phyloP scores from a whole-genome alignment of 805 yeast genomes.

The Candida chauliodis region DNA sequence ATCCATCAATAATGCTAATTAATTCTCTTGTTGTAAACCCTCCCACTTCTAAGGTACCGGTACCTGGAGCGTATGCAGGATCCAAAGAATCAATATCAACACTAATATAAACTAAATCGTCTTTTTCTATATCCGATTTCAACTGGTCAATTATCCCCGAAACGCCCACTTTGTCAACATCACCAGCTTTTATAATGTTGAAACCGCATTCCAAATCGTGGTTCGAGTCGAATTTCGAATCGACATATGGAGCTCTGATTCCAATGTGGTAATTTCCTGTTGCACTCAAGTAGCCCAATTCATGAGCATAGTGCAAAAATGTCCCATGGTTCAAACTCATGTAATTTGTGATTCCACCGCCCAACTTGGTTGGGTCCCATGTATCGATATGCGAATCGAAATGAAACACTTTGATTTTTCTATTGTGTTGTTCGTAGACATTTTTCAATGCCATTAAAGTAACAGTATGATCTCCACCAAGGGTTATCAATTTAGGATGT shows the following conservation, averaged over 20 bases:
- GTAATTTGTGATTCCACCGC: slow-evolving; percentile 60
- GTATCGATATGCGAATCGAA: slow-evolving; percentile 71
- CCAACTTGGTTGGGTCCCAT: slow-evolving; percentile 61
- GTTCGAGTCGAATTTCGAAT: slow-evolving; percentile 27
- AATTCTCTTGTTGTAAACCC: slow-evolving; percentile 25
- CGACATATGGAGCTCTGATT: slow-evolving; percentile 59
- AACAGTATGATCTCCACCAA: slow-evolving; percentile 64
- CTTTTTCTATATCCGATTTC: slow-evolving; percentile 29
- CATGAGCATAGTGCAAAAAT: slow-evolving; percentile 66
- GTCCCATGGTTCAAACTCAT: slow-evolving; percentile 66
- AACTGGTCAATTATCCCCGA: slow-evolving; percentile 34
- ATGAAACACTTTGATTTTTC: slow-evolving; percentile 49
- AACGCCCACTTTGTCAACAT: slow-evolving; percentile 40
- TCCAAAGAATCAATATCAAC: slow-evolving; percentile 27
- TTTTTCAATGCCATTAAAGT: slow-evolving; percentile 50
- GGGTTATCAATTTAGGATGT: slow-evolving; percentile 39
- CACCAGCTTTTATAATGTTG: slow-evolving; percentile 42
- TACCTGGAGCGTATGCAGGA: slow-evolving; percentile 26
- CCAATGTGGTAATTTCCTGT: slow-evolving; percentile 59
- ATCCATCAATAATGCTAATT: slow-evolving; percentile 21
- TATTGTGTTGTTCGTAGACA: slow-evolving; percentile 46
- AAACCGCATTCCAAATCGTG: slow-evolving; percentile 55
- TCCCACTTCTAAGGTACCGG: slow-evolving; percentile 27
- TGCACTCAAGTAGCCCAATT: slow-evolving; percentile 53
- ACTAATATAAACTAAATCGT: slow-evolving; percentile 27